phyloP scores from a whole-genome alignment of 1,139 yeast species.

The Hanseniaspora gamundiae region DNA sequence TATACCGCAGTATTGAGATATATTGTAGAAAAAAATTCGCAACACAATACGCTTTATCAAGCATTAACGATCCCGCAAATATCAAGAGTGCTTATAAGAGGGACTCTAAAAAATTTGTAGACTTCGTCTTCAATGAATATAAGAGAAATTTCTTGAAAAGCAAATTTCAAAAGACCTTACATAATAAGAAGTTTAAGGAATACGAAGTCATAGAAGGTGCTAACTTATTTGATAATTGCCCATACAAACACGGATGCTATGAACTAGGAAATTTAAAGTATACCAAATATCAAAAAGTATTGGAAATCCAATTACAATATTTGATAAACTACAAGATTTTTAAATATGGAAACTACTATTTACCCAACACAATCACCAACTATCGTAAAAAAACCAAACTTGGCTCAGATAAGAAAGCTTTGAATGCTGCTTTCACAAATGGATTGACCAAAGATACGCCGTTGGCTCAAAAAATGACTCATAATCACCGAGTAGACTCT shows the following conservation, averaged over 20 bases:
- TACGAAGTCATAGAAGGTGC: background rate
- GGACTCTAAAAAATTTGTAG: background rate
- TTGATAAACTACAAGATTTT: background rate
- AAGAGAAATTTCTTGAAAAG: background rate
- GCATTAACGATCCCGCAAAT: too few species aligned
- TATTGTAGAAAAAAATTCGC: background rate
- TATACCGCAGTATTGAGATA: background rate
- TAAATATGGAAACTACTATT: background rate
- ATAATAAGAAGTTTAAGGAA: background rate
- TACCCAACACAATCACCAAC: background rate
- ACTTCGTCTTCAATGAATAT: background rate
- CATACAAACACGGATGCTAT: background rate
- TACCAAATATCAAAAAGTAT: background rate
- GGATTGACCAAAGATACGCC: too few species aligned
- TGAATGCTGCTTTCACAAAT: too few species aligned
- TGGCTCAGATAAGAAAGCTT: too few species aligned
- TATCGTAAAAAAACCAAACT: too few species aligned
- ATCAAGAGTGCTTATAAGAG: too few species aligned
- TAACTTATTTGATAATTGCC: background rate
- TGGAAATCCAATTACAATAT: background rate
- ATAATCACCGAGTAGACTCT: too few species aligned
- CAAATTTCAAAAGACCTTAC: background rate
- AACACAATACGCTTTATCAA: too few species aligned
- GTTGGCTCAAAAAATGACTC: too few species aligned
- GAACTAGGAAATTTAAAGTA: background rate